These are phyloP conservation scores for Phyllosticta ampelicida DNA, from an alignment of 2,329 filamentous ascomycete species.

Conservation along the genomic window DNA sequence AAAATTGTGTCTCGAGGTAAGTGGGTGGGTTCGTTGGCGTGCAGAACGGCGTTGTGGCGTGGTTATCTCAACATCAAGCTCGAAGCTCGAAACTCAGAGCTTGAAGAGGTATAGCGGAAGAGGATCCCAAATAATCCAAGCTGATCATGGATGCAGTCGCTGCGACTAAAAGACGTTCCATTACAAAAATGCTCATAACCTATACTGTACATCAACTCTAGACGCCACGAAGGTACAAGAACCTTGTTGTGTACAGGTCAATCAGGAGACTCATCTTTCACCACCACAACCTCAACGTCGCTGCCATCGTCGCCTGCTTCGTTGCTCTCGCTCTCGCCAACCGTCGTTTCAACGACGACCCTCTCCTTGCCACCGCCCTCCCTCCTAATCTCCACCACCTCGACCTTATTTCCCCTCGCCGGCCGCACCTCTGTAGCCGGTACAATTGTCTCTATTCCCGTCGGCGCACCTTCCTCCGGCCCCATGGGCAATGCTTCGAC, in stretches of 20 bases:
- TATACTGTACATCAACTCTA: neutral
- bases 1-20: no score
- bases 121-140: no score
- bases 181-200: neutral
- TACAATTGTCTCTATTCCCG: slow-evolving; percentile 73
- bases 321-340: neutral
- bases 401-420: slow-evolving; percentile 28
- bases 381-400: slow-evolving; percentile 26
- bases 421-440: slow-evolving; percentile 55
- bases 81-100: no score
- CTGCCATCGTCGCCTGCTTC: neutral
- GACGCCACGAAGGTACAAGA: neutral
- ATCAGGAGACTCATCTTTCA: neutral
- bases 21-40: no score
- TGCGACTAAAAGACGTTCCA: no score
- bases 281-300: neutral
- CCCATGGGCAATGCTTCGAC: slow-evolving; percentile 66
- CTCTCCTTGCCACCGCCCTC: neutral
- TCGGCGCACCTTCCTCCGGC: slow-evolving; percentile 55
- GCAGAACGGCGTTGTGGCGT: no score
- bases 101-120: no score
- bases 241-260: neutral
- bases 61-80: no score
- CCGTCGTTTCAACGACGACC: neutral
- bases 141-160: no score